These are phyloP conservation scores for Daldinia loculata DNA, from an alignment of 495 filamentous ascomycete species.

Conservation along the genomic window DNA sequence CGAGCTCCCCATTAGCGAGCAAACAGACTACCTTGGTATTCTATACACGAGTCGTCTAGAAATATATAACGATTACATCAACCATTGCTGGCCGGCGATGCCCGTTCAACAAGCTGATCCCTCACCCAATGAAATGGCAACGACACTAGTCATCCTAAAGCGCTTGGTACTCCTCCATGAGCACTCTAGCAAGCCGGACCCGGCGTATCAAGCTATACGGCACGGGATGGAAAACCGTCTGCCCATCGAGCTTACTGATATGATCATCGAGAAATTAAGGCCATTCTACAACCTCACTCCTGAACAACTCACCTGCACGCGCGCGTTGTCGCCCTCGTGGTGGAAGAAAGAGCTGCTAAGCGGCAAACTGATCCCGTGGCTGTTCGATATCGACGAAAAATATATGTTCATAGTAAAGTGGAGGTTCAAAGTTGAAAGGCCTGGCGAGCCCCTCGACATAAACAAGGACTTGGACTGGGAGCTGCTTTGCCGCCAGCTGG, in stretches of 20 bases:
- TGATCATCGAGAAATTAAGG: conserved; percentile 9
- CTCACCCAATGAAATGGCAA: neutral
- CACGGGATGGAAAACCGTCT: neutral
- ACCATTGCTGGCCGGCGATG: too few species aligned
- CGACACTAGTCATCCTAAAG: neutral
- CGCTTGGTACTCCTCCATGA: neutral
- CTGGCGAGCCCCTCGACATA: neutral
- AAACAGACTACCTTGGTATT: neutral
- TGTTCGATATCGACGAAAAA: conserved; percentile 19
- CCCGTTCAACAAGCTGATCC: neutral
- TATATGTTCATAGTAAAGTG: neutral
- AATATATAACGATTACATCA: neutral
- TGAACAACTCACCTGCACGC: conserved; percentile 8
- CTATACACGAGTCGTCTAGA: neutral
- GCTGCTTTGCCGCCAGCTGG: conserved; percentile 36
- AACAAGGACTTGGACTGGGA: conserved; percentile 39
- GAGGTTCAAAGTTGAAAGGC: neutral
- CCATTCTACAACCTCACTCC: conserved; percentile 23
- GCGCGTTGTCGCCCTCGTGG: conserved; percentile 14
- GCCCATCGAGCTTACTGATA: conserved; percentile 13
- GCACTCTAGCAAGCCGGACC: neutral
- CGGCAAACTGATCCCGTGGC: conserved; percentile 34
- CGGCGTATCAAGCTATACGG: neutral
- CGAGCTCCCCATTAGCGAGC: neutral
- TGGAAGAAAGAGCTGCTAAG: conserved; percentile 29